These are phyloP conservation scores for Myxozyma geophila DNA, from an alignment of 805 yeast genomes.

Conservation along the genomic window DNA sequence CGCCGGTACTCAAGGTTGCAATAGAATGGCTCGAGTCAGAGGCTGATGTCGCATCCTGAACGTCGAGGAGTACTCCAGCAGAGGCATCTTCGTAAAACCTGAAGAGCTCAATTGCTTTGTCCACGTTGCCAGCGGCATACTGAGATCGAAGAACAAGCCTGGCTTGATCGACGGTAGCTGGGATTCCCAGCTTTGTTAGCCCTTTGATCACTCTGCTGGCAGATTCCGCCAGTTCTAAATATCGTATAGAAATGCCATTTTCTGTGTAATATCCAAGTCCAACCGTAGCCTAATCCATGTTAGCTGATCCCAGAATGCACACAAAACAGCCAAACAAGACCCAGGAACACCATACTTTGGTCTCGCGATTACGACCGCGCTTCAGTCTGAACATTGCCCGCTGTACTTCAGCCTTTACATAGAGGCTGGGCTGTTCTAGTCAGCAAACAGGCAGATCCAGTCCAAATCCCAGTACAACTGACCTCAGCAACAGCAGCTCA, in stretches of 20 bases:
- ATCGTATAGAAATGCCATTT: conserved; percentile 7
- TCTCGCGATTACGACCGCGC: conserved; percentile 13
- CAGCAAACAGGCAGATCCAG: background rate
- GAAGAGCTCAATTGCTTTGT: conserved; percentile 29
- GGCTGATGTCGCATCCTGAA: conserved; percentile 23
- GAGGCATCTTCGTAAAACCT: conserved; percentile 32
- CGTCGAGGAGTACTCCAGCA: conserved; percentile 31
- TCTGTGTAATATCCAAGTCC: conserved; percentile 23
- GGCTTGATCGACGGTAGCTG: conserved; percentile 19
- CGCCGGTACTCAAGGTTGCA: background rate
- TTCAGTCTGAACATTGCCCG: conserved; percentile 13
- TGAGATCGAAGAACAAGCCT: conserved; percentile 26
- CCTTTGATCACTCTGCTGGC: conserved; percentile 10
- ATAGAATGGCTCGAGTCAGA: background rate
- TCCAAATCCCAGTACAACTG: no score
- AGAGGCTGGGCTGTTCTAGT: background rate
- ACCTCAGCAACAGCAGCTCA: no score
- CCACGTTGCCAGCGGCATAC: conserved; percentile 28
- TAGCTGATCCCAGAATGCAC: background rate
- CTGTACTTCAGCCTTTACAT: no score
- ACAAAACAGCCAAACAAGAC: background rate
- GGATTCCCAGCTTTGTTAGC: conserved; percentile 16
- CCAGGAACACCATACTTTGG: background rate
- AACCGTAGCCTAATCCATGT: background rate
- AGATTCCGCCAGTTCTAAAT: conserved; percentile 9